Evolutionary conservation across 2,329 filamentous ascomycete species (phyloP).

Genomic region (Herpotrichia juniperi): DNA sequence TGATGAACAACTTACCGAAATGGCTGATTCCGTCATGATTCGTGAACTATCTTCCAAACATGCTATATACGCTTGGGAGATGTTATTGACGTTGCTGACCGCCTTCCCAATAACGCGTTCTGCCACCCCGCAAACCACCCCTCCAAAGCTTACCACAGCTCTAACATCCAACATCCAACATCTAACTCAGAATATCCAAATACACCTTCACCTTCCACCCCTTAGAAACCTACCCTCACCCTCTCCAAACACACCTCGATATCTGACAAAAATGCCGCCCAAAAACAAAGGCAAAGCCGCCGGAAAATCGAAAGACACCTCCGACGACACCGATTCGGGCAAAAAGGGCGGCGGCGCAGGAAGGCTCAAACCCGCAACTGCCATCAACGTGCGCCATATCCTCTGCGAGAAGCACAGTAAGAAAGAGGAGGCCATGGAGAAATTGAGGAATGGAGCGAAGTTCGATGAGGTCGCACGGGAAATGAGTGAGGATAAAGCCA

Average conservation of each 20-base stretch:
- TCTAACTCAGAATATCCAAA: not conserved
- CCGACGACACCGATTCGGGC: conserved; percentile 21
- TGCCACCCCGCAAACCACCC: conserved; percentile 10
- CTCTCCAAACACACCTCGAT: not conserved
- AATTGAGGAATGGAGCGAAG: conserved; percentile 69
- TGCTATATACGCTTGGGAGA: no score
- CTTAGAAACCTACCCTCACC: not conserved
- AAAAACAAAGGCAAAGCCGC: conserved; percentile 38
- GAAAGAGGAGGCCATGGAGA: conserved; percentile 76
- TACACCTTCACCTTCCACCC: not conserved
- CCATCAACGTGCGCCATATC: conserved; percentile 76
- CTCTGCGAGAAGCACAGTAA: conserved; percentile 78
- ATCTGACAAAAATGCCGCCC: not conserved
- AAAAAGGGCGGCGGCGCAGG: conserved; percentile 47
- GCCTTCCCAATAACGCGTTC: conserved; percentile 9
- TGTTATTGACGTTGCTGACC: conserved; percentile 1
- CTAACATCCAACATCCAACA: not conserved
- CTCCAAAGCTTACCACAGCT: not conserved
- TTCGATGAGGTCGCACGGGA: conserved; percentile 77
- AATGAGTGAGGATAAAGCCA: conserved; percentile 78
- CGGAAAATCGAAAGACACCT: conserved; percentile 36
- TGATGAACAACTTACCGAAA: not conserved
- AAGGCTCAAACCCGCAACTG: conserved; percentile 67
- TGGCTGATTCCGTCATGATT: no score
- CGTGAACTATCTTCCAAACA: no score